These are phyloP conservation scores for Sphagnum fallax DNA, from an alignment of 228 moss, liverwort and hornwort species.

Conservation along the genomic window DNA sequence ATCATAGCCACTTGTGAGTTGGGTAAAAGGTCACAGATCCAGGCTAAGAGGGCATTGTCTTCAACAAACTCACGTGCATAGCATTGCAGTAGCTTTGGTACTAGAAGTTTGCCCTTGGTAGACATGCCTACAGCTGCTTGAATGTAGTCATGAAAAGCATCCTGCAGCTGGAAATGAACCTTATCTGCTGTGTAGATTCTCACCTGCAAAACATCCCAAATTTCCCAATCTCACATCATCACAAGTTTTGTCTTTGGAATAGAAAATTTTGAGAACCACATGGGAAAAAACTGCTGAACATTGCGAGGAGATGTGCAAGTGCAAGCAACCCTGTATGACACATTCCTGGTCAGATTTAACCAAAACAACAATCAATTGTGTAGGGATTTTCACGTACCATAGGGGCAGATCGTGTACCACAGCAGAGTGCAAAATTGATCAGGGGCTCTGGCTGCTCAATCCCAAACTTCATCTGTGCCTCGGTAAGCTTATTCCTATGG, in stretches of 20 bases:
- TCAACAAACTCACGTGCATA: constrained; percentile 41
- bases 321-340: too few relatives aligned
- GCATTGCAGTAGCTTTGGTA: constrained; percentile 33
- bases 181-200: constrained; percentile 28
- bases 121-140: constrained; percentile 32
- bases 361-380: too few relatives aligned
- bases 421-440: constrained; percentile 28
- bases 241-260: too few relatives aligned
- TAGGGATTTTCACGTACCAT: constrained; percentile 9
- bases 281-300: too few relatives aligned
- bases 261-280: too few relatives aligned
- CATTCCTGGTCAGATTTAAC: too few relatives aligned
- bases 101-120: constrained; percentile 31
- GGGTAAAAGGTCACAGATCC: constrained; percentile 40
- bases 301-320: not conserved
- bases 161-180: constrained; percentile 25
- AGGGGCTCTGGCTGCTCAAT: constrained; percentile 43
- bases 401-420: constrained; percentile 43
- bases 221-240: not conserved
- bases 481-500: constrained; percentile 20
- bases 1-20: constrained; percentile 28
- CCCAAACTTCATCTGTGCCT: constrained; percentile 28
- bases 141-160: constrained; percentile 31
- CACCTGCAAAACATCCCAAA: constrained; percentile 15
- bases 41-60: constrained; percentile 25